Conservation (phyloP, 768 basidiomycete genomes). For the Lactarius sp. region DNA sequence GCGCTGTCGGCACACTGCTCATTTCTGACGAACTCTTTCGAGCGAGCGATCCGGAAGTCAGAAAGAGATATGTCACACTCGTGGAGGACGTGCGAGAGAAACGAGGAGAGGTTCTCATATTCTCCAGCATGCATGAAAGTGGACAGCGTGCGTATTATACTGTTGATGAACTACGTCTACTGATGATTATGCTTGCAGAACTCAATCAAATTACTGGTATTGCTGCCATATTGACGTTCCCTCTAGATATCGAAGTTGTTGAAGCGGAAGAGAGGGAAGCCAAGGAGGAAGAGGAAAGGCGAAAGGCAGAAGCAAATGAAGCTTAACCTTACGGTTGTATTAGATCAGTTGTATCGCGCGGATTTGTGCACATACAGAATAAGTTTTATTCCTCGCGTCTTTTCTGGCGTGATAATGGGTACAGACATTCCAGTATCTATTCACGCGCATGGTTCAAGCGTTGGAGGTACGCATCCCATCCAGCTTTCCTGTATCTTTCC, state of each 20-base stretch:
- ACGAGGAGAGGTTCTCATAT: constrained; percentile 92
- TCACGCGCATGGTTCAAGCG: constrained; percentile 7
- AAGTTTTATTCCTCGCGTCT: background rate
- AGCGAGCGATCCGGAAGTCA: constrained; percentile 67
- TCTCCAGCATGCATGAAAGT: constrained; percentile 99
- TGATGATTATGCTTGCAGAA: constrained; percentile 45
- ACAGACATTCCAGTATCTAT: background rate
- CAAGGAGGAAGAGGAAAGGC: constrained; percentile 40
- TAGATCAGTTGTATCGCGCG: background rate
- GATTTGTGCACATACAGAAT: background rate
- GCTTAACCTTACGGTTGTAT: background rate
- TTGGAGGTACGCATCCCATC: constrained; percentile 87
- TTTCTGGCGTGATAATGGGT: background rate
- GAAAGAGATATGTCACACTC: constrained; percentile 81
- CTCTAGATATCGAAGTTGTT: constrained; percentile 91
- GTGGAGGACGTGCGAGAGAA: constrained; percentile 86
- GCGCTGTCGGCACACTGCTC: constrained; percentile 88
- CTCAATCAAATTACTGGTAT: constrained; percentile 94
- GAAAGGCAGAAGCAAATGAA: constrained; percentile 16
- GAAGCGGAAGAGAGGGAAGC: constrained; percentile 87
- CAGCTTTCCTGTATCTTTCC: constrained; percentile 76
- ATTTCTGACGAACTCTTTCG: constrained; percentile 95
- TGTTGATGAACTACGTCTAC: background rate
- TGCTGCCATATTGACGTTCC: constrained; percentile 93
- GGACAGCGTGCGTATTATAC: constrained; percentile 77